phyloP scores from a whole-genome alignment of 129 eudicot genomes.

The Glebionis coronaria region DNA sequence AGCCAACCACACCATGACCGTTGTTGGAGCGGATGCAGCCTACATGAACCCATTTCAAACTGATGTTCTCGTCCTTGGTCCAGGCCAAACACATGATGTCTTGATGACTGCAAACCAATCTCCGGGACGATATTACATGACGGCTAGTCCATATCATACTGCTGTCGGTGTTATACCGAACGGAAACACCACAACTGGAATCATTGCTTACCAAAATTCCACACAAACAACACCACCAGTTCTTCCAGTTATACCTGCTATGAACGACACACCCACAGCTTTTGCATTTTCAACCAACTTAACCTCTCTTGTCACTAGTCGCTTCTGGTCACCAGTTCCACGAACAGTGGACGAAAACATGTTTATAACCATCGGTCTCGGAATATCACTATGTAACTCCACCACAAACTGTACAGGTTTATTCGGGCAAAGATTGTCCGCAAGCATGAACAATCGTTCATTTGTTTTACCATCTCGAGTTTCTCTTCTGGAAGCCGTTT shows the following conservation, averaged over 20 bases:
- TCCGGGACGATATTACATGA: slow-evolving; percentile 60
- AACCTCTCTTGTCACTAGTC: slow-evolving; percentile 52
- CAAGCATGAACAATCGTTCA: slow-evolving; percentile 73
- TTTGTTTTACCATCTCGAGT: slow-evolving; percentile 42
- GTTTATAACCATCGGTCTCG: slow-evolving; percentile 64
- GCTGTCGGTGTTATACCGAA: slow-evolving; percentile 27
- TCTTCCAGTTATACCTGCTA: slow-evolving; percentile 56
- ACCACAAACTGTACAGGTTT: slow-evolving; percentile 46
- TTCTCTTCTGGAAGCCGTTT: slow-evolving; percentile 57
- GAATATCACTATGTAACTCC: slow-evolving; percentile 39
- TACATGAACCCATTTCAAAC: slow-evolving; percentile 60
- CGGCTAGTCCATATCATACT: slow-evolving; percentile 54
- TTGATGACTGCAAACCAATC: slow-evolving; percentile 58
- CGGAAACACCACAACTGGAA: slow-evolving; percentile 58
- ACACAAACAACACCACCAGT: slow-evolving; percentile 37
- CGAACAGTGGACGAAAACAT: slow-evolving; percentile 46
- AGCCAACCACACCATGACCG: slow-evolving; percentile 63
- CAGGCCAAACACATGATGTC: slow-evolving; percentile 80
- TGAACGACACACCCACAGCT: slow-evolving; percentile 58
- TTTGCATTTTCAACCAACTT: slow-evolving; percentile 41
- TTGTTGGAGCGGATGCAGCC: slow-evolving; percentile 71
- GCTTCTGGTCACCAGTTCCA: slow-evolving; percentile 51
- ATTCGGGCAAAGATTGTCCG: slow-evolving; percentile 41
- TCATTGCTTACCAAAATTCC: slow-evolving; percentile 38
- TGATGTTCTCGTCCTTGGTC: slow-evolving; percentile 53